A percentile compares a stretch with the other conserved stretches of the same genome.
These are phyloP conservation scores for Eucalyptus camaldulensis DNA, from an alignment of 345 rosid genomes.

Conservation along the genomic window DNA sequence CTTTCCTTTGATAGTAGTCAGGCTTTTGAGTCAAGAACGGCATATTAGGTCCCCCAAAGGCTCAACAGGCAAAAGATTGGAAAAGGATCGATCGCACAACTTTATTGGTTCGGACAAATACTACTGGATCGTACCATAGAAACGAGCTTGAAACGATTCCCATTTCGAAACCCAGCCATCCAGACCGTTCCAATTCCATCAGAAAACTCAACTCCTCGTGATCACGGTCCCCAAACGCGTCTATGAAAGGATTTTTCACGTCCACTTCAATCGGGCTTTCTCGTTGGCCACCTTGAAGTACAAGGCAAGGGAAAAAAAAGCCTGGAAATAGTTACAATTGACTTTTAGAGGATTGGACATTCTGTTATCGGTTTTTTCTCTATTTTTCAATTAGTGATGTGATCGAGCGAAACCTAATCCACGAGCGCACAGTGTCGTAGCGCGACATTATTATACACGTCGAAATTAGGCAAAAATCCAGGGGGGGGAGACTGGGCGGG, in stretches of 20 bases:
- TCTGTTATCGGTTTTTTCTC: neutral
- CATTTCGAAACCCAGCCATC: too few species aligned
- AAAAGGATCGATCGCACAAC: neutral
- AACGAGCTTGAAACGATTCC: too few species aligned
- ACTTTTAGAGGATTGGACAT: neutral
- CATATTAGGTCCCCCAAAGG: neutral
- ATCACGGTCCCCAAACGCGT: neutral
- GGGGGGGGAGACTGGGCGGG: neutral
- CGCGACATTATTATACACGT: neutral
- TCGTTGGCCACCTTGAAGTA: neutral
- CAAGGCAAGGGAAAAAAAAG: neutral
- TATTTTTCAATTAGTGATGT: neutral
- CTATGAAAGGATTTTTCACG: neutral
- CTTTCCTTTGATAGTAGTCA: neutral
- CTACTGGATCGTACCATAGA: too few species aligned
- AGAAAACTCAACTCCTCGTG: neutral
- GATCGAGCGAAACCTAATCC: neutral
- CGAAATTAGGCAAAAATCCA: neutral
- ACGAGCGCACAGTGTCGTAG: neutral
- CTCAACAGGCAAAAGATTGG: neutral
- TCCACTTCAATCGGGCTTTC: neutral
- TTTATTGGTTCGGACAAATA: neutral
- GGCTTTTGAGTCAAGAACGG: neutral
- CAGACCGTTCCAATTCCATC: neutral
- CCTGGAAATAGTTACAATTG: neutral